These are phyloP conservation scores for Proliferodiscus dingleyae DNA, from an alignment of 2,329 filamentous ascomycete species.

Conservation along the genomic window DNA sequence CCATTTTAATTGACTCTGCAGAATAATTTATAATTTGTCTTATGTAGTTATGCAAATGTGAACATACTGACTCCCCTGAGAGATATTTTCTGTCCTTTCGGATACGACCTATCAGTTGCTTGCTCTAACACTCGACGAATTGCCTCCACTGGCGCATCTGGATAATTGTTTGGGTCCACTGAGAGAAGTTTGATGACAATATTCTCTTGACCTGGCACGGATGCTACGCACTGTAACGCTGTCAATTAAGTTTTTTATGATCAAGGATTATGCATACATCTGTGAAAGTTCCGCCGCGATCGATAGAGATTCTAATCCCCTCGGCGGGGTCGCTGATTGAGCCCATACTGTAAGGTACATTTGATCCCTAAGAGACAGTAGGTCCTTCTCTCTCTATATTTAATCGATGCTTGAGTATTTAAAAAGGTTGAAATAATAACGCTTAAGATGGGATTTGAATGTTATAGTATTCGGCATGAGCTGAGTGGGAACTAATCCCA, in stretches of 20 bases:
- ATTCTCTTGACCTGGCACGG: conserved; percentile 49
- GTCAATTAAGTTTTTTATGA: background rate
- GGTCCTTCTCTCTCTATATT: no score
- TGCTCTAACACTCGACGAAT: conserved; percentile 59
- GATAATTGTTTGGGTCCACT: conserved; percentile 85
- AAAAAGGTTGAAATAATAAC: background rate
- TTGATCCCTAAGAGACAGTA: background rate
- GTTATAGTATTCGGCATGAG: no score
- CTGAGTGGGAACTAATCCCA: no score
- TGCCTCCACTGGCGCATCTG: conserved; percentile 74
- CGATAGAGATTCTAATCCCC: conserved; percentile 2
- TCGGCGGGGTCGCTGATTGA: background rate
- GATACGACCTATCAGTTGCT: conserved; percentile 54
- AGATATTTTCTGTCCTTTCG: conserved; percentile 51
- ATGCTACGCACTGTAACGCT: background rate
- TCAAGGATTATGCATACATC: background rate
- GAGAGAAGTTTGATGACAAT: conserved; percentile 84
- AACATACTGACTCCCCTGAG: background rate
- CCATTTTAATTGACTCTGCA: conserved; percentile 66
- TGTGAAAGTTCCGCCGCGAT: conserved; percentile 2
- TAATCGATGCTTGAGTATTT: no score
- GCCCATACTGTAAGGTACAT: background rate
- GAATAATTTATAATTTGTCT: background rate
- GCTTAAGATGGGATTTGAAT: background rate
- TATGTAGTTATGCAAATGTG: background rate